Evolutionary conservation across 192 early-diverging fungal species (phyloP).

Genomic region (Lobosporangium transversale): DNA sequence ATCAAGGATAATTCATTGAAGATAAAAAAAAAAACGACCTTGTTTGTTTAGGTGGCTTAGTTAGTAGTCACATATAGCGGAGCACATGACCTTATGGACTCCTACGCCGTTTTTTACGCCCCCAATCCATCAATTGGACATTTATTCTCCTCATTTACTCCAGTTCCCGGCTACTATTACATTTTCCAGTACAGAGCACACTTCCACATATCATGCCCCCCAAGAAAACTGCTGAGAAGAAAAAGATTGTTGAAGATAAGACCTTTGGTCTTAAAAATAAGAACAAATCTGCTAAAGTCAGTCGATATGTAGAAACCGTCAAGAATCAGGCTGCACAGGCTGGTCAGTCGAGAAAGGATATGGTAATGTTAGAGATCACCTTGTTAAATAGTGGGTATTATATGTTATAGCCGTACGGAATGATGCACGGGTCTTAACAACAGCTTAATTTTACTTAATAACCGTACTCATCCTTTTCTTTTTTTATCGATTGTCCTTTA

Average conservation of each 20-base stretch:
- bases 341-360: conserved; percentile 63
- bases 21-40: conserved; percentile 4
- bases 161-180: too few relatives aligned
- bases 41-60: conserved; percentile 1
- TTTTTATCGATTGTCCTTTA: background rate
- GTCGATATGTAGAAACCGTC: conserved; percentile 91
- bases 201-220: conserved; percentile 73
- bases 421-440: too few relatives aligned
- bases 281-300: conserved; percentile 94
- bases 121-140: too few relatives aligned
- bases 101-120: too few relatives aligned
- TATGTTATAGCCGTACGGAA: too few relatives aligned
- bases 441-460: too few relatives aligned
- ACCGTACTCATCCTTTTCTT: too few relatives aligned
- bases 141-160: too few relatives aligned
- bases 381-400: too few relatives aligned
- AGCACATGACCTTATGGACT: too few relatives aligned
- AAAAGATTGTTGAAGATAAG: conserved; percentile 92
- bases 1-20: too few relatives aligned
- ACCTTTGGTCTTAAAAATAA: conserved; percentile 99
- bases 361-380: conserved; percentile 32
- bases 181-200: background rate
- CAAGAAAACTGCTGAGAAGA: conserved; percentile 80
- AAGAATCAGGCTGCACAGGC: conserved; percentile 78
- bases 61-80: background rate